Base-by-base conservation (phyloP, 73 alveolate genomes). In the Halteria grandinella region DNA sequence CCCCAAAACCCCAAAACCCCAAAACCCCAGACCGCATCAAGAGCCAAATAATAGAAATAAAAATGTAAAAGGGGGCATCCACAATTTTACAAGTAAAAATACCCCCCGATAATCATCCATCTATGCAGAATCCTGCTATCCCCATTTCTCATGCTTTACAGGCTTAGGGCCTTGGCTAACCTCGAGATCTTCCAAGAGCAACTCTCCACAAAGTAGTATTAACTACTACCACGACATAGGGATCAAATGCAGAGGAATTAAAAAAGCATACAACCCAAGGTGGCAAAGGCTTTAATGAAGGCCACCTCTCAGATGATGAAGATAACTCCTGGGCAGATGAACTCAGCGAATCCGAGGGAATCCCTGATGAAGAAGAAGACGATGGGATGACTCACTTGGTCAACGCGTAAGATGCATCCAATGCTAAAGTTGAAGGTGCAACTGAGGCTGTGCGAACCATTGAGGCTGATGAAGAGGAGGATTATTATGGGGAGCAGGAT, bases 261-360 rank as follows among this genome's bases (percentile, higher is more conserved):
- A 23, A 25, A 33, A 33, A 1, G 28, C 1, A 40, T 1, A 33
- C 37, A 2, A 37, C 43, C 37, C 37, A 15, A 1, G 6, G 39
- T n/a, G 20, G n/a, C 21, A 60, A 40, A 12, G 8, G 15, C 15
- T 36, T 24, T 8, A 49, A 60, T 37, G 60, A 55, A 2, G 51
- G 43, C 34, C 11, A 36, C 3, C 23, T 66, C 3, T 66, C 80
- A 44, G 80, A 66, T 47, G 80, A 66, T 31, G 80, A 66, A 57
- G 80, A 66, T 66, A 66, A 66, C 39, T 44, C 69, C 1, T 66
- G 80, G 80, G 66, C 63, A 8, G 80, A 66, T 23, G 80, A 66
- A 4, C 54, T 66, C 10, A 25, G 69, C 1, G 27, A 44, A 10
- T 66, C 66, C 15, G 63, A 41, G 10, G 58, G 58, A 7, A 40